Base-by-base conservation (phyloP, 2,329 filamentous ascomycete species). In the Talaromyces sp. region DNA sequence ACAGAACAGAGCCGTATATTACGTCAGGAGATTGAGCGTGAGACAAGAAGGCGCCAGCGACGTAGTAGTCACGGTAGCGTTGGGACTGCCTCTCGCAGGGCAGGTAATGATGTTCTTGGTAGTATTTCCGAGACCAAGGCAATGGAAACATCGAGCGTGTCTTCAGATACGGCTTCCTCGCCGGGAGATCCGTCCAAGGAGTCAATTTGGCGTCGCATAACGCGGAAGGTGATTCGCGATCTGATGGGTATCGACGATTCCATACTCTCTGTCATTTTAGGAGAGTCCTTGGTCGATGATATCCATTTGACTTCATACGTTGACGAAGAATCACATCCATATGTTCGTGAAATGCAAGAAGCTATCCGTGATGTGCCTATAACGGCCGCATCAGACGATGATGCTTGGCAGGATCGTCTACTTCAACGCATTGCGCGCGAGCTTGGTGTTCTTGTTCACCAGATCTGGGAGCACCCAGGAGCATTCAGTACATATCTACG, bases 241-340 rank as follows among this genome's bases (percentile, higher is more conserved):
- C 80, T 99, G 50, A 90, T 98, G 74, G 94, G 94, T 9, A 90
- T 99, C 63, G 93, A 98, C 71, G 92, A 97, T 68, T 86, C 87
- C 59, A 82, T 95, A 22, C 84, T 99, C 9, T 91, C 91, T 0
- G 88, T 97, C 59, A 88, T 99, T 9, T 89, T 98, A 64, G 95
- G 95, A 13, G 93, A 97, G 75, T 82, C 86, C 2, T 79, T 96
- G 27, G 87, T 88, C 2, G 73, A 79, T 47, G 79, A 81, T 56
- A 73, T 71, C 11, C 63, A 66, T 24, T 45, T 70, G 72, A 35
- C 70, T 72, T 22, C 64, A 63, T 68, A 61, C 50, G 64, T 60
- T 65, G 64, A 70, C 59, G 57, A 69, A 60, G 27, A 69, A 61
- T 56, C 68, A 45, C 62, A 71, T 62, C 62, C 69, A 58, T 66